Percentiles rank a stretch among this genome's conserved stretches.
These are phyloP conservation scores for Graphilbum fragrans DNA, from an alignment of 2,329 filamentous ascomycete species.

Conservation along the genomic window DNA sequence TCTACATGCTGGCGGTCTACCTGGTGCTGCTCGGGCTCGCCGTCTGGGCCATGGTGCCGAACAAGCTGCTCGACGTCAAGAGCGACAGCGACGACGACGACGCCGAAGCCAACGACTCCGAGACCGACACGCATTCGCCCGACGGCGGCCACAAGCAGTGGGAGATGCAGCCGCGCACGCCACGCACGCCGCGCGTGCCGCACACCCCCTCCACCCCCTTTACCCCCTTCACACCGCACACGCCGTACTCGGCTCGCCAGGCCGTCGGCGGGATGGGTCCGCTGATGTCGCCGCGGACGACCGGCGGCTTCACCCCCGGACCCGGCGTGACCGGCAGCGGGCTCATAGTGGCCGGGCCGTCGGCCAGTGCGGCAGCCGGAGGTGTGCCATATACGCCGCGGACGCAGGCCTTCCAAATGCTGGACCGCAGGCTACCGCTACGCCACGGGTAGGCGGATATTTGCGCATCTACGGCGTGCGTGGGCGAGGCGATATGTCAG, in stretches of 20 bases:
- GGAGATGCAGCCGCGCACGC: slow-evolving; percentile 26
- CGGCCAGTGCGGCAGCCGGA: neutral
- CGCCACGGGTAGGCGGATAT: slow-evolving; percentile 15
- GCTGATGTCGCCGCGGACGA: slow-evolving; percentile 3
- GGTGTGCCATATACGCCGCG: slow-evolving; percentile 8
- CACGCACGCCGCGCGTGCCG: neutral
- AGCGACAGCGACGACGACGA: slow-evolving; percentile 29
- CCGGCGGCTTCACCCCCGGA: neutral
- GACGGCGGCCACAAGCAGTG: slow-evolving; percentile 23
- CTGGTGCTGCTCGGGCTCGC: slow-evolving; percentile 44
- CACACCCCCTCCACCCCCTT: neutral
- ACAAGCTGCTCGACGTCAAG: slow-evolving; percentile 36
- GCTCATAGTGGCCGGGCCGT: neutral
- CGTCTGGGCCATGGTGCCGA: slow-evolving; percentile 45
- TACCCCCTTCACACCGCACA: neutral
- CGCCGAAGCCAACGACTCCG: slow-evolving; percentile 21
- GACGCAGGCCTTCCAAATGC: slow-evolving; percentile 48
- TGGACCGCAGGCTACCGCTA: slow-evolving; percentile 45
- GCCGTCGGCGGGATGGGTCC: neutral
- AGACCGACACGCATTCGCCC: neutral
- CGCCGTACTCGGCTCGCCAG: neutral
- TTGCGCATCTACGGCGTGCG: no score
- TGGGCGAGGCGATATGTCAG: no score
- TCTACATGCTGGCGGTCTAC: slow-evolving; percentile 54
- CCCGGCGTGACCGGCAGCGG: neutral